Evolutionary conservation across 768 basidiomycete genomes (phyloP).

Genomic region (Naganishia vishniacii): DNA sequence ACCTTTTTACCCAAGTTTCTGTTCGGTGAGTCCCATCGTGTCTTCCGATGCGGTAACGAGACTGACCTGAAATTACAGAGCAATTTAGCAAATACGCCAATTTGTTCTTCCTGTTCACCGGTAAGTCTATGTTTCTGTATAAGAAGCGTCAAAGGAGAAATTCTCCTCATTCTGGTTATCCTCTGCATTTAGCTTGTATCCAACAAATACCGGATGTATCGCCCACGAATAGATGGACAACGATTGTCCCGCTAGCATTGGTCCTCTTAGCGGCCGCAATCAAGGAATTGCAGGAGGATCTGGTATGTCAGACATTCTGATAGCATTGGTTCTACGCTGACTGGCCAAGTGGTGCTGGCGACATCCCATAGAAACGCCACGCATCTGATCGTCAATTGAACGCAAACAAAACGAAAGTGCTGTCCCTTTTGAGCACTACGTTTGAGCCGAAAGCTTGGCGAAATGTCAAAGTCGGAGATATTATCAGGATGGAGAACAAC

Average conservation of each 20-base stretch:
- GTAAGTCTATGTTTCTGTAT: constrained; percentile 27
- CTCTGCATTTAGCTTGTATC: constrained; percentile 63
- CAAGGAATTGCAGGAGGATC: constrained; percentile 91
- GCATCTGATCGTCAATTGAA: constrained; percentile 91
- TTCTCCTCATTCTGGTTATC: too few species aligned
- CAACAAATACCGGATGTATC: constrained; percentile 98
- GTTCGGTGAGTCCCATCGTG: constrained; percentile 58
- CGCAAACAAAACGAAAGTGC: constrained; percentile 69
- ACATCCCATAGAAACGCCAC: constrained; percentile 93
- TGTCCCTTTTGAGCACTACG: constrained; percentile 54
- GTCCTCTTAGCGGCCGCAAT: constrained; percentile 90
- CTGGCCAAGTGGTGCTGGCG: too few species aligned
- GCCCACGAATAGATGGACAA: constrained; percentile 90
- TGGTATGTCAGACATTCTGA: constrained; percentile 57
- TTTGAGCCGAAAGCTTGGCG: constrained; percentile 81
- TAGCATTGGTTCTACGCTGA: too few species aligned
- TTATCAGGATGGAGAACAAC: constrained; percentile 82
- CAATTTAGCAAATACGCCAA: constrained; percentile 99
- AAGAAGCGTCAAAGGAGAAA: not conserved
- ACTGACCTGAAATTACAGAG: constrained; percentile 54
- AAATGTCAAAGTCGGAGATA: constrained; percentile 81
- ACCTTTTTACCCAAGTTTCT: constrained; percentile 92
- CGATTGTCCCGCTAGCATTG: constrained; percentile 79
- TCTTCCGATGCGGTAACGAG: not conserved
- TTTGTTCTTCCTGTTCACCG: constrained; percentile 93